Evolutionary conservation across 2,329 filamentous ascomycete species (phyloP).

Genomic region (Xylariaceae sp.): DNA sequence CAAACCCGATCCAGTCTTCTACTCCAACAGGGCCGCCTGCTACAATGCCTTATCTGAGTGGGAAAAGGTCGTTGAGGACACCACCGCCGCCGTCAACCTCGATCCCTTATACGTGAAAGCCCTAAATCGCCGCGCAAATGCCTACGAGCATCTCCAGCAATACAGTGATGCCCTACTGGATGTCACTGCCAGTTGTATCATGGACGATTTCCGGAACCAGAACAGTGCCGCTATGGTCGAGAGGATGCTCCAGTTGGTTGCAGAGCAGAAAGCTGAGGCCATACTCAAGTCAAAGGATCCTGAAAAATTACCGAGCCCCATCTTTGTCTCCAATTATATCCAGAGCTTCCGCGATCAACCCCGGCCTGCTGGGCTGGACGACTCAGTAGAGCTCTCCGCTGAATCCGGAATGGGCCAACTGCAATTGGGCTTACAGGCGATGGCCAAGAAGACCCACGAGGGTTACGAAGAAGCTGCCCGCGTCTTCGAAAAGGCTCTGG

Average conservation of each 20-base stretch:
- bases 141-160: constrained; percentile 88
- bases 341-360: constrained; percentile 91
- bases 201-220: constrained; percentile 94
- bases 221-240: constrained; percentile 85
- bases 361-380: constrained; percentile 76
- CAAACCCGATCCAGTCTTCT: constrained; percentile 96
- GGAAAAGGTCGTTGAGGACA: constrained; percentile 96
- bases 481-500: constrained; percentile 83
- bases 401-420: constrained; percentile 81
- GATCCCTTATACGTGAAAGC: constrained; percentile 97
- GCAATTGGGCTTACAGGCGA: constrained; percentile 73
- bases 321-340: constrained; percentile 97
- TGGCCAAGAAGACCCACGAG: constrained; percentile 83
- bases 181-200: constrained; percentile 98
- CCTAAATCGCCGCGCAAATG: constrained; percentile 90
- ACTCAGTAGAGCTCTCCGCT: constrained; percentile 71
- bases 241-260: constrained; percentile 91
- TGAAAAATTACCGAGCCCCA: constrained; percentile 88
- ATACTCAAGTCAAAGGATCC: constrained; percentile 79
- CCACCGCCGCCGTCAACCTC: constrained; percentile 87
- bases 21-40: constrained; percentile 97
- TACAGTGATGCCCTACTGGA: constrained; percentile 94
- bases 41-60: constrained; percentile 90
- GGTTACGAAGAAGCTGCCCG: constrained; percentile 85
- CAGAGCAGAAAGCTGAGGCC: constrained; percentile 86